A percentile compares a stretch with the other conserved stretches of the same genome.
Evolutionary conservation across 2,329 filamentous ascomycete species (phyloP).

Genomic region (Domatiomyces catenatus): DNA sequence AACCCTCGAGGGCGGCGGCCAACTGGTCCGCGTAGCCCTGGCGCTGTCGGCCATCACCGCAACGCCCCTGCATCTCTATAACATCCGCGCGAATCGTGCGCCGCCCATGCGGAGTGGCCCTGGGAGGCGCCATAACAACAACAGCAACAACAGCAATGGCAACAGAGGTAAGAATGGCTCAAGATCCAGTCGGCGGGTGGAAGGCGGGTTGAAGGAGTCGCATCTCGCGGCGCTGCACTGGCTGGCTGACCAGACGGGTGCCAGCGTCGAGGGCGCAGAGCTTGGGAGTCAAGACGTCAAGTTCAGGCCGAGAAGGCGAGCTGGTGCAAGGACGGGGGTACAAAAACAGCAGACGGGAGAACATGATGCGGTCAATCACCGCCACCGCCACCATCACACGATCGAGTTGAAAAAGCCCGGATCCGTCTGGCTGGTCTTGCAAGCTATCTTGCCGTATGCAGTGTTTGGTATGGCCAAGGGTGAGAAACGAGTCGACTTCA

Average conservation of each 20-base stretch:
- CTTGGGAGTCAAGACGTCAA: constrained; percentile 24
- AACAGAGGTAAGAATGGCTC: neutral
- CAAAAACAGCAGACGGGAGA: neutral
- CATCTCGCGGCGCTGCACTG: constrained; percentile 41
- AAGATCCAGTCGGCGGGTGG: neutral
- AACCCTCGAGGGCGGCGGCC: constrained; percentile 47
- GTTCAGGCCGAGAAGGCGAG: constrained; percentile 15
- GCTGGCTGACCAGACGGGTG: constrained; percentile 35
- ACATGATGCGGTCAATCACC: constrained; percentile 7
- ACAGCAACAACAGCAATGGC: neutral
- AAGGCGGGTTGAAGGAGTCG: constrained; percentile 38
- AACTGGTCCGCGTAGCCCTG: constrained; percentile 43
- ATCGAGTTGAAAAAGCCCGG: constrained; percentile 36
- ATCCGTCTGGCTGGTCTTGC: constrained; percentile 40
- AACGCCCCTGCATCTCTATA: constrained; percentile 34
- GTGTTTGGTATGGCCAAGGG: constrained; percentile 25
- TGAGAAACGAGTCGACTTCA: constrained; percentile 23
- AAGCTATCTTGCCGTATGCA: constrained; percentile 44
- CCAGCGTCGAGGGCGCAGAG: constrained; percentile 23
- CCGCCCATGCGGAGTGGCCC: no score
- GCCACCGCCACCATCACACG: no score
- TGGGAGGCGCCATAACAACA: no score
- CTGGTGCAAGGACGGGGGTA: neutral
- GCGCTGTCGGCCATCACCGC: constrained; percentile 39
- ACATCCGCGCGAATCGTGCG: constrained; percentile 38